Evolutionary conservation across 176 grass and related monocot genomes (phyloP).

Genomic region (Neostapfia colusana): DNA sequence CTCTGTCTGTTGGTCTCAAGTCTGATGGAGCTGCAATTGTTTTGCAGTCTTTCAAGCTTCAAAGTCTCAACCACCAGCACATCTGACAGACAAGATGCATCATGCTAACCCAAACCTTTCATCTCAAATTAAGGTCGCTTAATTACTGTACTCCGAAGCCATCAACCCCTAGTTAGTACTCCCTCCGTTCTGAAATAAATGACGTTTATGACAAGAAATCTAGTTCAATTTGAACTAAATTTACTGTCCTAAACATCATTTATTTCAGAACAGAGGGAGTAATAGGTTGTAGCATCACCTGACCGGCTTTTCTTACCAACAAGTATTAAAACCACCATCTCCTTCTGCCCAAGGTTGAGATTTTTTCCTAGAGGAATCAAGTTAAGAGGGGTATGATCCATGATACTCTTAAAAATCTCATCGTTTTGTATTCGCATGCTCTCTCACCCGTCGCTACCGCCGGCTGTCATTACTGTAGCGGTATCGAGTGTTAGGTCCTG

Average conservation of each 20-base stretch:
- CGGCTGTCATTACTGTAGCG: conserved; percentile 9
- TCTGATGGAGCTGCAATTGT: conserved; percentile 28
- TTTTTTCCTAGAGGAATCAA: background rate
- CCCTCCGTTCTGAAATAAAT: too few species aligned
- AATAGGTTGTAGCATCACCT: background rate
- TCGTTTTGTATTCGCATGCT: too few species aligned
- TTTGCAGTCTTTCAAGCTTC: background rate
- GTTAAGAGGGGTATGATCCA: background rate
- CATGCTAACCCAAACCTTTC: background rate
- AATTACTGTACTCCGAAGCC: background rate
- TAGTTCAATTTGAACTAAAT: too few species aligned
- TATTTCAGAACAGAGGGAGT: too few species aligned
- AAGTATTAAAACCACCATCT: background rate
- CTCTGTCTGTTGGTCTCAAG: conserved; percentile 3
- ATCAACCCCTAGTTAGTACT: too few species aligned
- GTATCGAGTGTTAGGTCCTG: conserved; percentile 27
- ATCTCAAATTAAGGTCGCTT: background rate
- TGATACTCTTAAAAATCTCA: too few species aligned
- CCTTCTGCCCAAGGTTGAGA: background rate
- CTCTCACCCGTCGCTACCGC: background rate
- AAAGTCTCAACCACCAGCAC: conserved; percentile 26
- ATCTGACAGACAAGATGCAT: background rate
- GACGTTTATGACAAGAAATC: too few species aligned
- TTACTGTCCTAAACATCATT: too few species aligned
- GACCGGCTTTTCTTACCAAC: background rate